phyloP scores from a whole-genome alignment of 805 yeast species.

The Candida sonorensis region DNA sequence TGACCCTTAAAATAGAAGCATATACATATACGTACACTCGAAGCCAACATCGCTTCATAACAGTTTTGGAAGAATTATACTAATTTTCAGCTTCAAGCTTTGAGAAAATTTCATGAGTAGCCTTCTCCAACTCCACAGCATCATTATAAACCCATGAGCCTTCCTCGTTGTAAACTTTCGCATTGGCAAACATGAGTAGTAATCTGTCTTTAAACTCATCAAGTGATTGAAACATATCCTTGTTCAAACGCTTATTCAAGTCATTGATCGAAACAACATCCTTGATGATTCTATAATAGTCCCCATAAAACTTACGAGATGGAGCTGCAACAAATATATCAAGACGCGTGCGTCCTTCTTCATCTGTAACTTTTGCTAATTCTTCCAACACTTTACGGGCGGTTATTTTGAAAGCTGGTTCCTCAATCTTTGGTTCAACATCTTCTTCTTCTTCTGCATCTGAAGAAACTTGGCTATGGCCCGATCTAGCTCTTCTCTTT shows the following conservation, averaged over 20 bases:
- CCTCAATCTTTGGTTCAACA: conserved; percentile 9
- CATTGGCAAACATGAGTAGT: conserved; percentile 55
- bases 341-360: conserved; percentile 37
- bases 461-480: conserved; percentile 1
- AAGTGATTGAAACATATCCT: conserved; percentile 27
- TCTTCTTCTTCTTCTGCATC: conserved; percentile 1
- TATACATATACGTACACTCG: no score
- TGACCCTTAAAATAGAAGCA: no score
- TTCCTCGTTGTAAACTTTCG: conserved; percentile 62
- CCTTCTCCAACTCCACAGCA: conserved; percentile 40
- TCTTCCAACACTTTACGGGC: conserved; percentile 35
- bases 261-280: conserved; percentile 54
- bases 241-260: conserved; percentile 42
- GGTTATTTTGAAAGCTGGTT: conserved; percentile 13
- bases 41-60: conserved; percentile 4
- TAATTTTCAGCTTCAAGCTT: conserved; percentile 7
- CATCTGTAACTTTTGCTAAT: conserved; percentile 35
- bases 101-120: conserved; percentile 20
- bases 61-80: neutral
- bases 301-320: conserved; percentile 69
- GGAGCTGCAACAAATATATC: conserved; percentile 71
- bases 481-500: conserved; percentile 2
- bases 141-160: conserved; percentile 58
- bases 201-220: conserved; percentile 46
- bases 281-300: conserved; percentile 63